These are phyloP conservation scores for Arxiozyma bovina DNA, from an alignment of 1,139 yeast species.

Conservation along the genomic window DNA sequence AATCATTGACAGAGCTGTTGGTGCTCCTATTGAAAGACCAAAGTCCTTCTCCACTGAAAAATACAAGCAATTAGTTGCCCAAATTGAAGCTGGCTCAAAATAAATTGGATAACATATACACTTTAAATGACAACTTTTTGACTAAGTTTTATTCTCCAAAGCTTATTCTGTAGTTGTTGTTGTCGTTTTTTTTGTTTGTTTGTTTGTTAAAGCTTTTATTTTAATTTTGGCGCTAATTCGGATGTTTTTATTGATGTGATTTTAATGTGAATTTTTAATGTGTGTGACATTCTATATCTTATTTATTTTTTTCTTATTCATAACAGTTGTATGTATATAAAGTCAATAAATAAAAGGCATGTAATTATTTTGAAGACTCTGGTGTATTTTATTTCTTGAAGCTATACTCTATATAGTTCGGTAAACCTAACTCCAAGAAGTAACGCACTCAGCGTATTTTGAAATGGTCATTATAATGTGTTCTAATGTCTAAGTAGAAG, in stretches of 20 bases:
- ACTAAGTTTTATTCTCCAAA: background rate
- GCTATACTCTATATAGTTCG: background rate
- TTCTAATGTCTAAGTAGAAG: no score
- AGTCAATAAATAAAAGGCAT: background rate
- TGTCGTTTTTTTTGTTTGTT: no score
- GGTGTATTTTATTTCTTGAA: no score
- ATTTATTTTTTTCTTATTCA: background rate
- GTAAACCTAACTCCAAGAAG: background rate
- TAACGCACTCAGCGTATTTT: background rate
- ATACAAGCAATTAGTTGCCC: conserved; percentile 35
- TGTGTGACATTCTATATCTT: background rate
- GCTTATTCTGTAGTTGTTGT: no score
- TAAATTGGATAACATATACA: background rate
- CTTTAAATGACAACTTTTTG: background rate
- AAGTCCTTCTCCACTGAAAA: conserved; percentile 74
- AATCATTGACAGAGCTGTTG: conserved; percentile 92
- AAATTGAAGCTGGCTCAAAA: conserved; percentile 15
- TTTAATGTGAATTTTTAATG: background rate
- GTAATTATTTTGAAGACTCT: background rate
- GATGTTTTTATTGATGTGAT: background rate
- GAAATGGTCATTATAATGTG: background rate
- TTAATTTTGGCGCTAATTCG: background rate
- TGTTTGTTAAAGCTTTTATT: no score
- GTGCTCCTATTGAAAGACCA: conserved; percentile 96
- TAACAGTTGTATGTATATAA: background rate